Evolutionary conservation across 2,329 filamentous ascomycete species (phyloP), one percentile per base, ranked within the genome.

Genomic region (Ceratocystis papillata): DNA sequence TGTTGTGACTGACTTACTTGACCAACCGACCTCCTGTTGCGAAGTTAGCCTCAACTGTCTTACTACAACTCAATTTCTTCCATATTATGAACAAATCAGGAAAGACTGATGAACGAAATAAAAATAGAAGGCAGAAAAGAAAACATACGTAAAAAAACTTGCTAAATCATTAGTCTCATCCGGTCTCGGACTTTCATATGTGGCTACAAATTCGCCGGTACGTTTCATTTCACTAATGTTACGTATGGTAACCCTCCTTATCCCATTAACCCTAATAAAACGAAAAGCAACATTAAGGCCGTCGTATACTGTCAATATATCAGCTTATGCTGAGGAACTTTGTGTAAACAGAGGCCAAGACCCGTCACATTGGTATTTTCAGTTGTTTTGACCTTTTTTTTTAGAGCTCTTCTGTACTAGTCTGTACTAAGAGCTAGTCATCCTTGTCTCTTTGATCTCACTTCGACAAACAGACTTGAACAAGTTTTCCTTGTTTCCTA

Each of bases 381-480:
- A 20, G n/a, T 6, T 60, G 17, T 28, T 46, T 62, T 25, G n/a
- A 33, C n/a, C 28, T 8, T 28, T n/a, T 62, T 62, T 62, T 33
- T 59, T 22, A 8, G 3, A 20, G n/a, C 10, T 25, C n/a, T 59
- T 33, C 8, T n/a, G 3, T 59, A 33, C 55, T 59, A 28, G 6
- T 59, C 55, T 2, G 30, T 37, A 37, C 28, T 20, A 59, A 37
- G 17, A 59, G 55, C 55, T 30, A n/a, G 48, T 8, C 10, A 53
- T 59, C 55, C 33, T 59, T 37, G 25, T 59, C 20, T 53, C 33
- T 50, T 22, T 25, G 6, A 20, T 33, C 28, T 25, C 10, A 20
- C 30, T 6, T 64, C 46, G 22, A 62, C 57, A 61, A 61, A 61
- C 20, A 53, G 8, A 48, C 44, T 63, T 30, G 28, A 33, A 17